Evolutionary conservation across 176 grass and related monocot genomes (phyloP), one percentile per base, ranked within the genome.

Genomic region (Zizania latifolia): DNA sequence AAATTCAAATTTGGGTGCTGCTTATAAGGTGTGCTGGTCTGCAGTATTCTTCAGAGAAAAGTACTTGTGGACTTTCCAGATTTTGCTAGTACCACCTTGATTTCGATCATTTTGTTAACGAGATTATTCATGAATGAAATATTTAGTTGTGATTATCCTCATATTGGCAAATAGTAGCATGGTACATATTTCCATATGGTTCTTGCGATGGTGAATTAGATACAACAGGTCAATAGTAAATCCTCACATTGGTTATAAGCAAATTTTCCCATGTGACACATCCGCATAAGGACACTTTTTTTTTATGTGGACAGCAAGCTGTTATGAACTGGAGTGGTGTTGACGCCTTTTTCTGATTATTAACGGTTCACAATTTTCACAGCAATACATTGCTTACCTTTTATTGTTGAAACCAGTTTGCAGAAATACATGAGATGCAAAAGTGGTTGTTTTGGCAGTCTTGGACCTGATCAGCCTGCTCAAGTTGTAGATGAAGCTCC

Each of bases 391-490:
- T 32, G 5, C 44, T 69, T 72, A 73, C 17, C 14, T 59, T 68
- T 50, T 40, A 21, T 70, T 77, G 3, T 80, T 71, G 34, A 84
- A 77, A 79, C 26, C 68, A 99, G 92, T 84, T 78, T 99, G 84
- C 89, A 94, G 84, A 99, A 92, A 88, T 94, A 99, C 76, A 90
- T 92, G 91, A 92, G 89, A 82, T 94, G 91, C 77, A 99, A 88
- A 79, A 87, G 82, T 68, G 91, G 94, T 58, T 98, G 91, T 84
- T 94, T 87, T 81, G 79, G 73, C 34, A 92, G 91, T 87, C 86
- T 92, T 69, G 94, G 91, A 16, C 82, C 78, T 30, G 91, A 98
- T 58, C 91, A 94, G 65, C 94, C 94, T 68, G 86, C 94, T 39
- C 86, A 97, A 89, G 94, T 97, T 65, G 86, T 74, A 33, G 95